phyloP scores from a whole-genome alignment of 129 eudicot genomes.

The Chrysanthemum lavandulifolium region DNA sequence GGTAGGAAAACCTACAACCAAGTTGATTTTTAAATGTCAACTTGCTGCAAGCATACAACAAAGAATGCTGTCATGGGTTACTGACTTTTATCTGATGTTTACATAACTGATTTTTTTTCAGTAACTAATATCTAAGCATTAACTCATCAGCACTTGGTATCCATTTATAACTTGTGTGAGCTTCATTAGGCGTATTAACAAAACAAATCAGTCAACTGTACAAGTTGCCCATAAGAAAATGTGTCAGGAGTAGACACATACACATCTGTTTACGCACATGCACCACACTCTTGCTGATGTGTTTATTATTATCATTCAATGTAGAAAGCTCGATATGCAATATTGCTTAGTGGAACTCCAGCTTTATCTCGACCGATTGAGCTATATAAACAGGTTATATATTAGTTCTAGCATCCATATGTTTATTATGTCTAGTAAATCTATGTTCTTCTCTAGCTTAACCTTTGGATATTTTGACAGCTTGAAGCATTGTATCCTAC shows the following conservation, averaged over 20 bases:
- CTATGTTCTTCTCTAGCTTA: slow-evolving; percentile 3
- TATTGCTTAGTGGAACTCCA: slow-evolving; percentile 97
- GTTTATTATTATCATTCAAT: slow-evolving; percentile 23
- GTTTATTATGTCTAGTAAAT: slow-evolving; percentile 3
- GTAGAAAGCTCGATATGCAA: slow-evolving; percentile 77
- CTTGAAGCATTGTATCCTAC: slow-evolving; percentile 91
- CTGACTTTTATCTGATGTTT: neutral
- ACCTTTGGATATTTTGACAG: slow-evolving; percentile 41
- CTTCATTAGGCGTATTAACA: slow-evolving; percentile 6
- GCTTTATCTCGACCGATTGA: slow-evolving; percentile 96
- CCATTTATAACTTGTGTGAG: slow-evolving; percentile 10
- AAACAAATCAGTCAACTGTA: neutral
- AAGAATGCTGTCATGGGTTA: neutral
- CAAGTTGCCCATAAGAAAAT: neutral
- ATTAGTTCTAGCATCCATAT: slow-evolving; percentile 2
- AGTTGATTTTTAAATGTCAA: neutral
- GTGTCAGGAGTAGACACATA: neutral
- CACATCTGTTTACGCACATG: neutral
- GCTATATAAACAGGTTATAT: slow-evolving; percentile 82
- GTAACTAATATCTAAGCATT: neutral
- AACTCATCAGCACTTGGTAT: slow-evolving; percentile 5
- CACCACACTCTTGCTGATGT: slow-evolving; percentile 14
- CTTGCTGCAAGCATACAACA: neutral
- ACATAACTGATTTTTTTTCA: neutral
- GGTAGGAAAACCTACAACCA: neutral